Conservation (phyloP, 352 stramenopile species). For the Phytophthora niederhauseri region DNA sequence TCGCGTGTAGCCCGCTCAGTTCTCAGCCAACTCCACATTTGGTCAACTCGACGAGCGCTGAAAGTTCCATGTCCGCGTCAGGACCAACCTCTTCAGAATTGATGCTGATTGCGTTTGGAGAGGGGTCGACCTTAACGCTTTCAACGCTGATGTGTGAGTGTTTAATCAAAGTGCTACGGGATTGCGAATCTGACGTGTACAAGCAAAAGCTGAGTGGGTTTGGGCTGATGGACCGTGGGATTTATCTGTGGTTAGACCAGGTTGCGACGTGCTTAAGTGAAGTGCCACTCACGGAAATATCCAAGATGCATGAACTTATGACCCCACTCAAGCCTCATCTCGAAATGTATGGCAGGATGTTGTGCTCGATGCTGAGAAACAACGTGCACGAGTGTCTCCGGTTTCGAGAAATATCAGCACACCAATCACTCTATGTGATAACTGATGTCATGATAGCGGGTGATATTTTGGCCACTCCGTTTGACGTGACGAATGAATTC, state of each 20-base stretch:
- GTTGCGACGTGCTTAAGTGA: constrained; percentile 48
- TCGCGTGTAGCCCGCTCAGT: constrained; percentile 40
- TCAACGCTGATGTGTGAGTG: constrained; percentile 61
- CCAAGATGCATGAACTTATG: constrained; percentile 29
- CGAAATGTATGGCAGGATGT: constrained; percentile 45
- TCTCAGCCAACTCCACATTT: neutral
- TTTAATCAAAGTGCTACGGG: constrained; percentile 67
- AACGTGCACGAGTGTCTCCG: constrained; percentile 48
- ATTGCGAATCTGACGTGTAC: constrained; percentile 39
- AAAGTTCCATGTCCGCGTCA: neutral
- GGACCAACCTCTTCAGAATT: neutral
- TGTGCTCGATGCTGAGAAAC: constrained; percentile 58
- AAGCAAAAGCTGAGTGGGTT: constrained; percentile 58
- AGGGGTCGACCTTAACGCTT: constrained; percentile 20
- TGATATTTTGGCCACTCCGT: constrained; percentile 33
- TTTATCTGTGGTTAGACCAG: constrained; percentile 60
- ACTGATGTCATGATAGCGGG: constrained; percentile 41
- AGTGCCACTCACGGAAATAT: constrained; percentile 12
- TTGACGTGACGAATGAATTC: constrained; percentile 20
- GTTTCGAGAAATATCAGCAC: constrained; percentile 62
- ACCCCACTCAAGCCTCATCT: constrained; percentile 43
- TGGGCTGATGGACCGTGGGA: constrained; percentile 66
- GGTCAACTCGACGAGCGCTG: neutral
- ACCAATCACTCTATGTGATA: constrained; percentile 65
- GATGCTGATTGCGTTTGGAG: constrained; percentile 9